Base-by-base conservation (phyloP, 352 stramenopile species). In the Phytophthora capsici region DNA sequence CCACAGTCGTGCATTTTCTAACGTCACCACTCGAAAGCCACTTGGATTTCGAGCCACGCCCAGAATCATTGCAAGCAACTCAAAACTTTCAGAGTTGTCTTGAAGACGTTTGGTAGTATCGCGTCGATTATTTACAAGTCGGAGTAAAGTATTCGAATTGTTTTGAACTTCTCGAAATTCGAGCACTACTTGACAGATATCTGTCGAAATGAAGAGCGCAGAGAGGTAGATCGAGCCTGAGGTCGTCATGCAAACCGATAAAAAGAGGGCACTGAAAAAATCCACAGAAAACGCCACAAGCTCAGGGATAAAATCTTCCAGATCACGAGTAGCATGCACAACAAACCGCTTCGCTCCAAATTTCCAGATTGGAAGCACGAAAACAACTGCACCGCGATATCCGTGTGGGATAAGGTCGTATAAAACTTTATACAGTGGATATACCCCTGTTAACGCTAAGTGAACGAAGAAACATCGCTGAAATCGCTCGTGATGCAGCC, bases 191-290 rank as follows among this genome's bases (percentile, higher is more conserved):
- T 66, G 57, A 16, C 13, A 25, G 3, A 63, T 20, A 41, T 63
- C 61, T 22, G 46, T 17, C 13, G 50, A 30, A 23, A 67, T 58
- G 44, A 71, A 52, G 14, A 71, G 20, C 13, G 10, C 46, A 19
- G 63, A 67, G 1, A 71, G 46, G 23, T 23, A 47, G 2, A 53
- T 45, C 2, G 56, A 65, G 12, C 36, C 36, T 1, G 67, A 40
- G 12, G 49, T 71, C 12, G 49, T 52, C 45, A 75, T 70, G 20
- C 61, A 71, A 19, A 71, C 62, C 0, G 50, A 64, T 8, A 71
- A 26, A 13, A 69, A 71, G 0, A 75, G 62, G 3, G 51, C 28
- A 19, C 65, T 55, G 13, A 72, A 72, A 17, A 75, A 66, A 19
- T 75, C 62, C 0, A 64, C 50, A 0, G 41, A 58, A 43, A 75